Evolutionary conservation across 306 rosid species (phyloP).

Genomic region (Fragaria nilgerrensis): DNA sequence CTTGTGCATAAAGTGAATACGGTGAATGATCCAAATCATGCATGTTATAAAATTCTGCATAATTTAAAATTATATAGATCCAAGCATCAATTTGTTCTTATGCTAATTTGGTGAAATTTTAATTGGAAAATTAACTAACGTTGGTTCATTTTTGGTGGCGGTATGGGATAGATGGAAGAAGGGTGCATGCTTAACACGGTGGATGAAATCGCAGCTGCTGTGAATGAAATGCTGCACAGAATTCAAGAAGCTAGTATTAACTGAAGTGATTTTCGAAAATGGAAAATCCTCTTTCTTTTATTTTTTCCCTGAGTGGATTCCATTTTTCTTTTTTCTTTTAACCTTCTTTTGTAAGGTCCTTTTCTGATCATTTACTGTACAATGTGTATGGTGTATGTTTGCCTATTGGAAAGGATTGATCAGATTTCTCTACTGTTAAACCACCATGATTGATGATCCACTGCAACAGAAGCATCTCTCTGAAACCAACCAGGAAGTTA

Average conservation of each 20-base stretch:
- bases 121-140: not conserved
- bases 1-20: not conserved
- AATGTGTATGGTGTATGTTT: slow-evolving; percentile 10
- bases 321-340: not conserved
- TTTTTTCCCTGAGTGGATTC: not conserved
- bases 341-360: not conserved
- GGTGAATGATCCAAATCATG: not conserved
- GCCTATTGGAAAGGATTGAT: not conserved
- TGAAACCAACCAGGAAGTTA: not conserved
- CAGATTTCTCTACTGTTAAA: not conserved
- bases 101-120: not conserved
- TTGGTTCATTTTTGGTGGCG: not conserved
- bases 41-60: not conserved
- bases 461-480: not conserved
- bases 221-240: slow-evolving; percentile 60
- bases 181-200: slow-evolving; percentile 68
- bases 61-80: not conserved
- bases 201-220: slow-evolving; percentile 88
- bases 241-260: slow-evolving; percentile 51
- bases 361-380: slow-evolving; percentile 6
- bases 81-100: not conserved
- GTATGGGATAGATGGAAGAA: slow-evolving; percentile 66
- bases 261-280: slow-evolving; percentile 19
- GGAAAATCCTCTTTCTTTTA: not conserved
- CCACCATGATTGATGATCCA: slow-evolving; percentile 7